Conservation (phyloP, 176 grass and related monocot species). For the Phoenix dactylifera region DNA sequence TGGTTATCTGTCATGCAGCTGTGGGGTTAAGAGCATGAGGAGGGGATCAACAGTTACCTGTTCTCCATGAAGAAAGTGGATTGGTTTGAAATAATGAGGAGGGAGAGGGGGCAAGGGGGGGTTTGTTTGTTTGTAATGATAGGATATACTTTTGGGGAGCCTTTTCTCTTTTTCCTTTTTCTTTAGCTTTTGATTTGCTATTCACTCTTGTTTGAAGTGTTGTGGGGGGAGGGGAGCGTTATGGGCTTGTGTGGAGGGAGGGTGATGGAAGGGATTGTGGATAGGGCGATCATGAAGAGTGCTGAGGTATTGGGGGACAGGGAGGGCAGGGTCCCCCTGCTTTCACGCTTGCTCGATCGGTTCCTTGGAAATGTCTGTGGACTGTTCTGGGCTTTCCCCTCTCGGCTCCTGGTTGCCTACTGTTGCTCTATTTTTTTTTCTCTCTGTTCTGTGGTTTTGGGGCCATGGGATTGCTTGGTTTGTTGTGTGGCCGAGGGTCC, state of each 20-base stretch:
- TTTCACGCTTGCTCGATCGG: too few species aligned
- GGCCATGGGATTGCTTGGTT: too few species aligned
- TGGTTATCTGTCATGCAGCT: constrained; percentile 10
- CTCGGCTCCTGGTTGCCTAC: too few species aligned
- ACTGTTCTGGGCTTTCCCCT: background rate
- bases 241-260: background rate
- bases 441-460: too few species aligned
- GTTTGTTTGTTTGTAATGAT: constrained; percentile 12
- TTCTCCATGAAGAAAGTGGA: background rate
- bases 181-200: background rate
- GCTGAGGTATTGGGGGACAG: constrained; percentile 6
- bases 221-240: too few species aligned
- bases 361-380: background rate
- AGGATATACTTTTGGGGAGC: background rate
- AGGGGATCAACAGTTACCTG: background rate
- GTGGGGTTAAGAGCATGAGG: constrained; percentile 11
- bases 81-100: constrained; percentile 3
- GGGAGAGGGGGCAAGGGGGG: background rate
- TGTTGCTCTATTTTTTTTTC: too few species aligned
- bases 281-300: constrained; percentile 4
- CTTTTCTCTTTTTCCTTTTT: background rate
- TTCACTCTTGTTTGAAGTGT: background rate
- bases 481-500: too few species aligned
- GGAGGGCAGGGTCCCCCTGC: background rate
- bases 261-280: background rate